Percentiles rank a stretch among this genome's conserved stretches.
Evolutionary conservation across 1,284 basidiomycete species (phyloP).

Genomic region (Moesziomyces aphidis): DNA sequence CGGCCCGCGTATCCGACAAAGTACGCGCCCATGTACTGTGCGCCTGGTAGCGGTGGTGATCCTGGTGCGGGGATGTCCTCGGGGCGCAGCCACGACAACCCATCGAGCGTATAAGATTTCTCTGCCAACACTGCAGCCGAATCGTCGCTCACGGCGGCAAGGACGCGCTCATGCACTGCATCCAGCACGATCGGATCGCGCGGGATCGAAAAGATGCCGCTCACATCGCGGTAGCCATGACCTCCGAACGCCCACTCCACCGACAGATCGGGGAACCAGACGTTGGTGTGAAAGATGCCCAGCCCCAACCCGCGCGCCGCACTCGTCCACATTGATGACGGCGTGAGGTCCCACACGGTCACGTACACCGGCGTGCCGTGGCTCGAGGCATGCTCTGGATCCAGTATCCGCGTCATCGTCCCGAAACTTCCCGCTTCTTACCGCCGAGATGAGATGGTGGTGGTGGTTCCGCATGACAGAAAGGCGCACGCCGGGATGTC

Average conservation of each 20-base stretch:
- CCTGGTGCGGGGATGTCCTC: slow-evolving; percentile 18
- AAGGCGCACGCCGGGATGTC: too few relatives aligned
- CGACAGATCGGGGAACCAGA: slow-evolving; percentile 24
- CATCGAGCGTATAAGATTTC: slow-evolving; percentile 9
- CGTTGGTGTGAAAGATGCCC: slow-evolving; percentile 29
- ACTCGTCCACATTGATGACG: slow-evolving; percentile 10
- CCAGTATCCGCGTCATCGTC: slow-evolving; percentile 1
- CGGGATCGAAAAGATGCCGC: slow-evolving; percentile 29
- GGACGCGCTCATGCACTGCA: not conserved
- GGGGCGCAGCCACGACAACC: slow-evolving; percentile 20
- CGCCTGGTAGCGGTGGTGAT: slow-evolving; percentile 13
- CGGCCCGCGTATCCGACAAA: slow-evolving; percentile 30
- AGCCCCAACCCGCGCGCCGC: slow-evolving; percentile 15
- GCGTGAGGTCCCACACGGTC: slow-evolving; percentile 31
- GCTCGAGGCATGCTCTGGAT: not conserved
- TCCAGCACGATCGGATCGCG: slow-evolving; percentile 13
- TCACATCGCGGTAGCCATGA: slow-evolving; percentile 15
- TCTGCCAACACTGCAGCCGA: not conserved
- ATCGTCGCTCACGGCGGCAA: not conserved
- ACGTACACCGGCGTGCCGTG: slow-evolving; percentile 29
- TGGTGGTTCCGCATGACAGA: too few relatives aligned
- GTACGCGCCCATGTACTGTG: slow-evolving; percentile 19
- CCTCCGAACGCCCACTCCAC: slow-evolving; percentile 31
- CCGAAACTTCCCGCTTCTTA: not conserved
- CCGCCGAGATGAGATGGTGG: not conserved